Evolutionary conservation across 164 flowering plant genomes (phyloP).

Genomic region (Macadamia tetraphylla): DNA sequence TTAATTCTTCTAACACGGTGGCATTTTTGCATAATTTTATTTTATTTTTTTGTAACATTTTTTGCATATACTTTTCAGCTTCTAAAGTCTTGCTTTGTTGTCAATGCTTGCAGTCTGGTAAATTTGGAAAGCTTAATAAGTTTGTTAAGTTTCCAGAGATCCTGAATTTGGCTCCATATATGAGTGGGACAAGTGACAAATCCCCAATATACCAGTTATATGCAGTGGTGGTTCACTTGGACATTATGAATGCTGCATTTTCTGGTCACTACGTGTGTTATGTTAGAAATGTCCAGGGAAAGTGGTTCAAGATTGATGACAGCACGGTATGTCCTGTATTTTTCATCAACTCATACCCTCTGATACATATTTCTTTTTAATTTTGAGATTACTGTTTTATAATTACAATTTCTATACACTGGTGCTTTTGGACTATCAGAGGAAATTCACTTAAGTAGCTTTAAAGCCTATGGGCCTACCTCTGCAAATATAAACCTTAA

Average conservation of each 20-base stretch:
- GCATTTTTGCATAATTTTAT: neutral
- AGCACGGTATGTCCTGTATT: constrained; percentile 51
- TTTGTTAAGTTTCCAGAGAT: constrained; percentile 67
- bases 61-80: neutral
- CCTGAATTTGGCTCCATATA: constrained; percentile 68
- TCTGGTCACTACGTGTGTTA: constrained; percentile 96
- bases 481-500: neutral
- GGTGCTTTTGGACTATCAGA: neutral
- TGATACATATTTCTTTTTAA: neutral
- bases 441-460: neutral
- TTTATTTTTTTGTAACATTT: neutral
- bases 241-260: constrained; percentile 84
- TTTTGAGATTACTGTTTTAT: neutral
- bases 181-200: constrained; percentile 71
- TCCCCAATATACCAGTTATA: constrained; percentile 74
- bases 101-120: constrained; percentile 62
- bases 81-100: constrained; percentile 7
- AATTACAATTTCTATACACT: neutral
- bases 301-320: constrained; percentile 92
- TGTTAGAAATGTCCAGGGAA: constrained; percentile 57
- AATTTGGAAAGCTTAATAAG: constrained; percentile 90
- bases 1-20: neutral
- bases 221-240: constrained; percentile 89
- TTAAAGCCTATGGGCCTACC: neutral
- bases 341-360: constrained; percentile 4